Evolutionary conservation across 169 alveolate species (phyloP), one percentile per base, ranked within the genome.

Genomic region (Miamiensis avidus): DNA sequence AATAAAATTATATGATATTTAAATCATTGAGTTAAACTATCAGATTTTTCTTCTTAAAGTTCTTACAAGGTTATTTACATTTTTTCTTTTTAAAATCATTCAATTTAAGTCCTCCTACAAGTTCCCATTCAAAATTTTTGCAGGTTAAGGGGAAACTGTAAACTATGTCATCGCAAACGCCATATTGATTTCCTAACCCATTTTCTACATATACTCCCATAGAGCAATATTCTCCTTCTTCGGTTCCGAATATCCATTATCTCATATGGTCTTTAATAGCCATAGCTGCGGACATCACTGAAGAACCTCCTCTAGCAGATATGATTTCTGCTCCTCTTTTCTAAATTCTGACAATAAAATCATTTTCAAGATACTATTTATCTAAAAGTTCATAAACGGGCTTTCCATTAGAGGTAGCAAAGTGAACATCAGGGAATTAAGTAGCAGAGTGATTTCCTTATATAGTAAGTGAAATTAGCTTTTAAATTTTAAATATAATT

Each of bases 291-390:
- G 95, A 89, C 74, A 95, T 94, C 31, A 97, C 96, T 1, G 96
- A 91, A 15, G 97, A 90, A 31, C 90, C 87, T 34, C 91, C 93
- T 82, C 95, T 93, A 0, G 91, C 96, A 29, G 88, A 81, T 32
- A 96, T 89, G 75, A 96, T 92, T 81, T 93, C 97, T 31, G 95
- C 97, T 69, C 98, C 97, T 82, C 98, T 86, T 84, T 93, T 93
- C 86, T 93, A 93, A 0, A 96, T 96, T 86, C 81, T 91, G 74
- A 95, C 75, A 75, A 96, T 90, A 87, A 95, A 94, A 26, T 89
- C 91, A 25, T 76, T 85, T 76, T 94, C 76, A 27, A 94, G 69
- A 88, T 91, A 94, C 25, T 82, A 78, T 29, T 90, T 89, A n/a
- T 91, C 91, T 31, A 76, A 76, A 29, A 91, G 81, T 28, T 87